Percentiles rank a stretch among this genome's conserved stretches.
phyloP scores from a whole-genome alignment of 2,329 filamentous ascomycete genomes.

The Beauveria asiatica region DNA sequence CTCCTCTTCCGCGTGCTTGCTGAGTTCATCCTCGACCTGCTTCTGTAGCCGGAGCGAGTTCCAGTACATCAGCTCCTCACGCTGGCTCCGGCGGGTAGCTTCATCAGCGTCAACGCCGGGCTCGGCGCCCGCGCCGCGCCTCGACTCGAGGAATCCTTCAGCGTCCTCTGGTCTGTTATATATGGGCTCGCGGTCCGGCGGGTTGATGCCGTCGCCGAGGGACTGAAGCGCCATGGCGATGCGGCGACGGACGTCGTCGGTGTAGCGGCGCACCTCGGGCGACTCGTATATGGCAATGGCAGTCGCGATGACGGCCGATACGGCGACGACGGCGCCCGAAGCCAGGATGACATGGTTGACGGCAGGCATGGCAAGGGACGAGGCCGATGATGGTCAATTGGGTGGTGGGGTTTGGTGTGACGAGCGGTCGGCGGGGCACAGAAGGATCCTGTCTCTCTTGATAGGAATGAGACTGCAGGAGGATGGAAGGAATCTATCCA shows the following conservation, averaged over 20 bases:
- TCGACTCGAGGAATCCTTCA: conserved; percentile 51
- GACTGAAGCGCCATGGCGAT: conserved; percentile 53
- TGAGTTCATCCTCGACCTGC: conserved; percentile 24
- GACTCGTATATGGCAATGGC: conserved; percentile 56
- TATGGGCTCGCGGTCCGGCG: conserved; percentile 40
- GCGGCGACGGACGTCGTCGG: conserved; percentile 51
- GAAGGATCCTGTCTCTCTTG: neutral
- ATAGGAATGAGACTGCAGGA: neutral
- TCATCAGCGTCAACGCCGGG: conserved; percentile 53
- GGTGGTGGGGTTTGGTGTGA: neutral
- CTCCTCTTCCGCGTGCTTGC: conserved; percentile 14
- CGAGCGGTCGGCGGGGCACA: neutral
- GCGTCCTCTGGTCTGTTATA: conserved; percentile 61
- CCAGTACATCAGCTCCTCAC: conserved; percentile 59
- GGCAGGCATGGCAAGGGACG: conserved; percentile 36
- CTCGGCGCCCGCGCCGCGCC: conserved; percentile 32
- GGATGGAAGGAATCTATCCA: neutral
- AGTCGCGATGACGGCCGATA: conserved; percentile 48
- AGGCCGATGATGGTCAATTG: neutral
- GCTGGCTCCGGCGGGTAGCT: conserved; percentile 50
- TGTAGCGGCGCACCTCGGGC: conserved; percentile 53
- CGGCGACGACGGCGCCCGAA: conserved; percentile 50
- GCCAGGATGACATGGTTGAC: conserved; percentile 46
- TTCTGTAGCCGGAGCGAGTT: conserved; percentile 47
- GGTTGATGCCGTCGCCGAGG: conserved; percentile 48